A percentile compares a stretch with the other conserved stretches of the same genome.
Conservation (phyloP, 2,329 filamentous ascomycete species). For the Xenoacremonium recifei region DNA sequence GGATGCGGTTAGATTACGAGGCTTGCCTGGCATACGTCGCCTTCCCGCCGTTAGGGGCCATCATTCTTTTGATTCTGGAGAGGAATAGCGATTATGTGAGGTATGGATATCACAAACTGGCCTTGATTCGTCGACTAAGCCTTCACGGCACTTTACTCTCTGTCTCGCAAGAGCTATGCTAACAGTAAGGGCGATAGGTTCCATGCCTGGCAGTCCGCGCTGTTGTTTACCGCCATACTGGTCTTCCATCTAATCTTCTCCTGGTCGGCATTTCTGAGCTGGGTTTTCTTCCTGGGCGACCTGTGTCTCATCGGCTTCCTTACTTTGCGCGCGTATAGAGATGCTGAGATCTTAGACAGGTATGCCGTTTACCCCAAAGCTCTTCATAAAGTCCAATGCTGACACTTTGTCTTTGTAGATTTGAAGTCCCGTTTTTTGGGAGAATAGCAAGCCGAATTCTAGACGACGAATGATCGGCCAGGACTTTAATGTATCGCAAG, state of each 20-base stretch:
- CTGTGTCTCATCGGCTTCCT: conserved; percentile 74
- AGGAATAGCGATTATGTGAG: conserved; percentile 96
- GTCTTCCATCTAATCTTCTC: conserved; percentile 82
- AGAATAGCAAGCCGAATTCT: conserved; percentile 82
- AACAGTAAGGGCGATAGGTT: conserved; percentile 53
- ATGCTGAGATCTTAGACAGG: conserved; percentile 69
- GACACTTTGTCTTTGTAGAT: conserved; percentile 47
- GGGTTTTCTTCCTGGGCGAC: conserved; percentile 77
- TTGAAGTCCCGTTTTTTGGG: conserved; percentile 86
- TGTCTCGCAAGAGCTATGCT: background rate
- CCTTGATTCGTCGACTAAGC: no score
- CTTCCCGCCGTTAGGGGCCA: conserved; percentile 81
- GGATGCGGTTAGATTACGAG: conserved; percentile 84
- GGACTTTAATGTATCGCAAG: conserved; percentile 3
- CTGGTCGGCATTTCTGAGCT: conserved; percentile 81
- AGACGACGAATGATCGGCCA: conserved; percentile 65
- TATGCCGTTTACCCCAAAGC: conserved; percentile 29
- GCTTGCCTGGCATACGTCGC: conserved; percentile 85
- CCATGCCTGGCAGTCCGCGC: conserved; percentile 91
- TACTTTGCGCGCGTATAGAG: conserved; percentile 76
- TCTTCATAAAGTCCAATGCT: background rate
- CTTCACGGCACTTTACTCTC: background rate
- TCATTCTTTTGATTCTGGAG: conserved; percentile 81
- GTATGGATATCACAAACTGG: conserved; percentile 44
- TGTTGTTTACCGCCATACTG: conserved; percentile 74